These are phyloP conservation scores for Fimicolochytrium jonesii DNA, from an alignment of 192 early-diverging fungal species.

Conservation along the genomic window DNA sequence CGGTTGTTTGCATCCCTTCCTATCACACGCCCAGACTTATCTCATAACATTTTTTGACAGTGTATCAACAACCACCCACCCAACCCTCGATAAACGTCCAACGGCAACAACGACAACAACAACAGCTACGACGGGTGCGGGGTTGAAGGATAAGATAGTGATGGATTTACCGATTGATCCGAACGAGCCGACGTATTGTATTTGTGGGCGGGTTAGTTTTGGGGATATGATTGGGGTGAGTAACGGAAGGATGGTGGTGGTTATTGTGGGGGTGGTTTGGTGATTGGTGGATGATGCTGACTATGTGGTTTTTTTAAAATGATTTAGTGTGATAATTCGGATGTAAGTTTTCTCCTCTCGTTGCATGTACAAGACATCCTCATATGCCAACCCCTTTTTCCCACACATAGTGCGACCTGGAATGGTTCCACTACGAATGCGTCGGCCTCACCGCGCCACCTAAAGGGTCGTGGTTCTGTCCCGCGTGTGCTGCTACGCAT, in stretches of 20 bases:
- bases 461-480: conserved; percentile 95
- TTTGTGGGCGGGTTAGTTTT: conserved; percentile 90
- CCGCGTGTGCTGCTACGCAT: no score
- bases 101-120: background rate
- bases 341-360: conserved; percentile 46
- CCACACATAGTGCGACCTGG: conserved; percentile 64
- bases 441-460: conserved; percentile 82
- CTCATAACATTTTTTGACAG: background rate
- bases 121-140: background rate
- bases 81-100: no score
- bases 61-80: no score
- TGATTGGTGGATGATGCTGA: background rate
- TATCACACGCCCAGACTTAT: background rate
- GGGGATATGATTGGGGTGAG: conserved; percentile 90
- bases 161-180: conserved; percentile 80
- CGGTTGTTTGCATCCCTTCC: background rate
- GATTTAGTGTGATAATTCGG: conserved; percentile 73
- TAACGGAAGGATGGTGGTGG: background rate
- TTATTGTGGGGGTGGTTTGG: background rate
- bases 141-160: conserved; percentile 21
- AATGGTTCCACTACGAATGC: conserved; percentile 97
- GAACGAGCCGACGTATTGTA: conserved; percentile 95
- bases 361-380: background rate
- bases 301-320: no score
- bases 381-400: background rate